These are phyloP conservation scores for Isabelozyma gotoi DNA, from an alignment of 805 yeast species.

Conservation along the genomic window DNA sequence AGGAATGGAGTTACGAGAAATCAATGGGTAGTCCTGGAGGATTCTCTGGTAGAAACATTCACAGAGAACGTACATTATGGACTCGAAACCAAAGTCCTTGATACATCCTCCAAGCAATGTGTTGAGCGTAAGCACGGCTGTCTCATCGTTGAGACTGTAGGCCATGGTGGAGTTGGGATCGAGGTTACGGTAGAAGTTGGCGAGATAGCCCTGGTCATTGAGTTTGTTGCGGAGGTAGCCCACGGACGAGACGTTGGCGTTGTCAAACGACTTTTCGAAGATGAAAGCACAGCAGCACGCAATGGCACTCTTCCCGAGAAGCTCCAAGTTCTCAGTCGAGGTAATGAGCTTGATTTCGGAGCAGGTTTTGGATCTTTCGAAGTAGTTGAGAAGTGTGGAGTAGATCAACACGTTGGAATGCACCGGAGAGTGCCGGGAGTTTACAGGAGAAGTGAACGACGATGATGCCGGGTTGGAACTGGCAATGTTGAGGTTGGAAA, in stretches of 20 bases:
- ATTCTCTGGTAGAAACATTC: slow-evolving; percentile 66
- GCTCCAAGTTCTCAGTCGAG: slow-evolving; percentile 47
- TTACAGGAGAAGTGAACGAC: not conserved
- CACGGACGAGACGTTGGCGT: slow-evolving; percentile 53
- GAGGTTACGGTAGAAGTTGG: slow-evolving; percentile 46
- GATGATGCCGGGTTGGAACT: not conserved
- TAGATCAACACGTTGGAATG: not conserved
- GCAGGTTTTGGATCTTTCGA: slow-evolving; percentile 66
- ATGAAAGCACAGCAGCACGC: slow-evolving; percentile 57
- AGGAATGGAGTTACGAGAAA: slow-evolving; percentile 40
- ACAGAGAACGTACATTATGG: slow-evolving; percentile 60
- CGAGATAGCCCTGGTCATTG: slow-evolving; percentile 38
- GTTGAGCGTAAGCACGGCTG: slow-evolving; percentile 54
- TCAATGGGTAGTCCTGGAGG: slow-evolving; percentile 63
- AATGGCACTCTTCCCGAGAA: slow-evolving; percentile 58
- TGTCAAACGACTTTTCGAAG: slow-evolving; percentile 61
- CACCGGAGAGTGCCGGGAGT: not conserved
- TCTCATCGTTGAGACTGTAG: slow-evolving; percentile 43
- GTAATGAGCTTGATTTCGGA: slow-evolving; percentile 39
- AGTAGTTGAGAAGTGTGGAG: slow-evolving; percentile 23
- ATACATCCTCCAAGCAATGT: slow-evolving; percentile 68
- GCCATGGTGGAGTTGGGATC: slow-evolving; percentile 37
- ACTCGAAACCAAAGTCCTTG: slow-evolving; percentile 79
- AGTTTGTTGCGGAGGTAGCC: slow-evolving; percentile 50
- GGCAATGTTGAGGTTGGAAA: slow-evolving; percentile 2